Percentiles rank a stretch among this genome's conserved stretches.
These are phyloP conservation scores for Cryptococcus sp. DNA, from an alignment of 1,284 basidiomycete species.

Conservation along the genomic window DNA sequence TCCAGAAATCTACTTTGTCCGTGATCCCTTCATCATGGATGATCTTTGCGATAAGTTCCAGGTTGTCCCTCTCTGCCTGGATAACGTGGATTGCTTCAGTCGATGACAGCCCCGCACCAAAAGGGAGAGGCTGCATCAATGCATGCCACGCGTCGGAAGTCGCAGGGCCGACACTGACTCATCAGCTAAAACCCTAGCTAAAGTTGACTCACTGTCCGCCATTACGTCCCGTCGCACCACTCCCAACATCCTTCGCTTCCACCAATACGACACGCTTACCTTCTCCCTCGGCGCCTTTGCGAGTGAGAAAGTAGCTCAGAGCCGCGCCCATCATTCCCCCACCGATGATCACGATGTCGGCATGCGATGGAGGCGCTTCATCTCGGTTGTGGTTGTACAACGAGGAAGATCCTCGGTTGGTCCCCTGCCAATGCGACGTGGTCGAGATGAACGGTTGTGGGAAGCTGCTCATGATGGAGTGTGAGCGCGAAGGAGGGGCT, in stretches of 20 bases:
- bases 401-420: constrained; percentile 14
- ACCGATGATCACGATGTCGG: constrained; percentile 20
- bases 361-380: constrained; percentile 2
- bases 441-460: constrained; percentile 31
- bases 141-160: constrained; percentile 4
- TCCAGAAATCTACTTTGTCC: constrained; percentile 26
- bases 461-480: constrained; percentile 12
- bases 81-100: constrained; percentile 18
- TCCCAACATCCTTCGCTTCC: constrained; percentile 27
- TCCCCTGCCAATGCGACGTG: constrained; percentile 35
- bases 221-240: constrained; percentile 25
- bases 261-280: constrained; percentile 11
- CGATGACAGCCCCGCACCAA: constrained; percentile 6
- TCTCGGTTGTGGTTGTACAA: constrained; percentile 5
- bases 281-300: constrained; percentile 12
- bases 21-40: constrained; percentile 15
- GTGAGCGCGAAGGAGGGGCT: background rate
- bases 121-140: background rate
- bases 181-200: background rate
- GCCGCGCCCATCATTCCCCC: constrained; percentile 22
- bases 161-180: constrained; percentile 5
- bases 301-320: constrained; percentile 24
- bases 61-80: constrained; percentile 22
- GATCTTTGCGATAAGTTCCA: constrained; percentile 16
- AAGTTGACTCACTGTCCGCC: constrained; percentile 12